phyloP scores from a whole-genome alignment of 1,139 yeast species.

The Pichia sp. region DNA sequence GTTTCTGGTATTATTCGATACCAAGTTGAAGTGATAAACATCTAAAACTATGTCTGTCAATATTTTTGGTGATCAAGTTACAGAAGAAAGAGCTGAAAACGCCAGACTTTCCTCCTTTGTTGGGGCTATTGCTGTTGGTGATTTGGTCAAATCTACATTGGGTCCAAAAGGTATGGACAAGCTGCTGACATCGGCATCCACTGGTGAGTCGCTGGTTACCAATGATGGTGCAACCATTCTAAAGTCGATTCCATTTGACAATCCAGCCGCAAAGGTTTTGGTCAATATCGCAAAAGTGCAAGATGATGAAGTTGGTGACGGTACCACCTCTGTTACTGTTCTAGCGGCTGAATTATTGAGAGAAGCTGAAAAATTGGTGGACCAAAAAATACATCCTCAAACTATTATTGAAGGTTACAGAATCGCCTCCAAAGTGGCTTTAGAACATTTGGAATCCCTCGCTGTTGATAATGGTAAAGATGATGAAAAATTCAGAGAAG shows the following conservation, averaged over 20 bases:
- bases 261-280: constrained; percentile 96
- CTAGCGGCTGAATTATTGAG: constrained; percentile 84
- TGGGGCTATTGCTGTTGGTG: constrained; percentile 99
- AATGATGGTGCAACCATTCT: constrained; percentile 98
- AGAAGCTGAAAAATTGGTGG: constrained; percentile 92
- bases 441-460: constrained; percentile 65
- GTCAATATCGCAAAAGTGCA: constrained; percentile 95
- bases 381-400: constrained; percentile 93
- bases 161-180: constrained; percentile 99
- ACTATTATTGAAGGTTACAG: constrained; percentile 95
- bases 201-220: constrained; percentile 73
- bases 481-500: constrained; percentile 59
- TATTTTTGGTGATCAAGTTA: constrained; percentile 94
- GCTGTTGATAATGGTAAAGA: constrained; percentile 71
- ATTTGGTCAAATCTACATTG: constrained; percentile 86
- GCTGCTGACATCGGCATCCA: constrained; percentile 77
- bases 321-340: constrained; percentile 97
- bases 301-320: constrained; percentile 98
- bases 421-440: constrained; percentile 77
- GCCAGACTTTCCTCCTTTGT: constrained; percentile 96
- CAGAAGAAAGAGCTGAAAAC: constrained; percentile 96
- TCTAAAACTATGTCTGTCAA: constrained; percentile 53
- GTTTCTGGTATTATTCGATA: neutral
- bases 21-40: no score
- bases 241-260: constrained; percentile 89